Percentiles rank a stretch among this genome's conserved stretches.
Evolutionary conservation across 371 early-diverging fungal species (phyloP).

Genomic region (Actinomortierella wolfii): DNA sequence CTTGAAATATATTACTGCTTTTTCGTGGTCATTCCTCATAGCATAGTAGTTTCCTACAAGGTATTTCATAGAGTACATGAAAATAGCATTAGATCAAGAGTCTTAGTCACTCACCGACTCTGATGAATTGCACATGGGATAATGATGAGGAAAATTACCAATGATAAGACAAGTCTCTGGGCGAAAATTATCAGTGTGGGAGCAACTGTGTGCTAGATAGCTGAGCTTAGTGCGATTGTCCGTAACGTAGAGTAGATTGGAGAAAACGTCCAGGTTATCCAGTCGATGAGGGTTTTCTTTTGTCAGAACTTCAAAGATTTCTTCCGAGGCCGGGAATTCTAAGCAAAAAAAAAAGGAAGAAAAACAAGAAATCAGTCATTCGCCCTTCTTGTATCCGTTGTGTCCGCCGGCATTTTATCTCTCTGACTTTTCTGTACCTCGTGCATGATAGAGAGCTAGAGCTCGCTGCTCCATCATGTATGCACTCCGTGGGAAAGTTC

Average conservation of each 20-base stretch:
- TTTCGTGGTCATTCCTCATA: constrained; percentile 74
- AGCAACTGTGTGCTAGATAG: constrained; percentile 79
- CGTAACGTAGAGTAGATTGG: constrained; percentile 88
- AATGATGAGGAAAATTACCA: constrained; percentile 48
- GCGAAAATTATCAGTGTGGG: constrained; percentile 77
- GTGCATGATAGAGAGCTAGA: constrained; percentile 40
- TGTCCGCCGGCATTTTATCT: too few relatives aligned
- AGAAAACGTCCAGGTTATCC: constrained; percentile 87
- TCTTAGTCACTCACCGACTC: neutral
- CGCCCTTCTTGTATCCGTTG: too few relatives aligned
- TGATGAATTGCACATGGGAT: too few relatives aligned
- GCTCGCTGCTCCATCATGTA: constrained; percentile 69
- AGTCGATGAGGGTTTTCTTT: constrained; percentile 74
- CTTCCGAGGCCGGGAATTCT: constrained; percentile 76
- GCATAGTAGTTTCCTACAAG: constrained; percentile 88
- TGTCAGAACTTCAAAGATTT: constrained; percentile 72
- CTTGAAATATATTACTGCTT: constrained; percentile 88
- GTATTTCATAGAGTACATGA: neutral
- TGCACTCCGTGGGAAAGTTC: constrained; percentile 58
- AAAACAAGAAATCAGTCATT: neutral
- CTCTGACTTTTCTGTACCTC: too few relatives aligned
- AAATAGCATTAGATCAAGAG: constrained; percentile 1
- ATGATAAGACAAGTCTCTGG: constrained; percentile 90
- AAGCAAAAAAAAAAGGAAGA: neutral
- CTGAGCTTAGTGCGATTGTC: constrained; percentile 73